Percentiles rank a stretch among this genome's conserved stretches.
Conservation (phyloP, 2,329 filamentous ascomycete genomes). For the Talaromyces sp. region DNA sequence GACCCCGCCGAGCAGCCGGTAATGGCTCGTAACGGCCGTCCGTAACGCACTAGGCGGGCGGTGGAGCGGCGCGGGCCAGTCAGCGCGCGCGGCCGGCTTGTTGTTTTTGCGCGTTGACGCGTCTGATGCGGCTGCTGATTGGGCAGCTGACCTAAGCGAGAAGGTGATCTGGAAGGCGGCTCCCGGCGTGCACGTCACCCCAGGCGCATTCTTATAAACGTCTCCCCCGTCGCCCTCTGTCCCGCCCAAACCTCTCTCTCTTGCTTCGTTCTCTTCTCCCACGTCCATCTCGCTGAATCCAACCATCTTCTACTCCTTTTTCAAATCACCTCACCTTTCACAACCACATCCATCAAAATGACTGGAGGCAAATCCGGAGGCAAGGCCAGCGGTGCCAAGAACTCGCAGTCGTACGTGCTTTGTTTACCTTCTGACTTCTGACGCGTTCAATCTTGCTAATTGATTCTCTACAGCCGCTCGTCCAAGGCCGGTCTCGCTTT, state of each 20-base stretch:
- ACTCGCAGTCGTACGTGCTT: conserved; percentile 80
- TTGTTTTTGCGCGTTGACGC: conserved; percentile 11
- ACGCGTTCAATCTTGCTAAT: conserved; percentile 9
- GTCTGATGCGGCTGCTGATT: conserved; percentile 35
- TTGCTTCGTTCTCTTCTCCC: conserved; percentile 23
- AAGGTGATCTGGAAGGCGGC: conserved; percentile 42
- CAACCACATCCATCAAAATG: conserved; percentile 50
- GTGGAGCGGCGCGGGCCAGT: conserved; percentile 15
- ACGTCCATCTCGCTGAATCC: conserved; percentile 15
- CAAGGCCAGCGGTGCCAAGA: conserved; percentile 99
- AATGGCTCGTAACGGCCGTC: conserved; percentile 12
- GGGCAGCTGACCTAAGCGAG: conserved; percentile 35
- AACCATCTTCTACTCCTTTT: conserved; percentile 12
- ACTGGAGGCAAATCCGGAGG: conserved; percentile 99
- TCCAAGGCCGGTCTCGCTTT: conserved; percentile 99
- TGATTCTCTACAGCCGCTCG: conserved; percentile 63
- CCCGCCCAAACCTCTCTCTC: conserved; percentile 20
- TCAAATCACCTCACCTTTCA: not conserved
- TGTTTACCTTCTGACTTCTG: conserved; percentile 39
- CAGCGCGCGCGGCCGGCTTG: conserved; percentile 3
- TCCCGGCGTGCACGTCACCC: conserved; percentile 38
- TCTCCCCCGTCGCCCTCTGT: conserved; percentile 24
- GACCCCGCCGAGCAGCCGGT: conserved; percentile 16
- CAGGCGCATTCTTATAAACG: conserved; percentile 40
- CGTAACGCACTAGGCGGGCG: conserved; percentile 25